Base-by-base conservation (phyloP, 306 rosid genomes). In the Trifolium fragiferum region DNA sequence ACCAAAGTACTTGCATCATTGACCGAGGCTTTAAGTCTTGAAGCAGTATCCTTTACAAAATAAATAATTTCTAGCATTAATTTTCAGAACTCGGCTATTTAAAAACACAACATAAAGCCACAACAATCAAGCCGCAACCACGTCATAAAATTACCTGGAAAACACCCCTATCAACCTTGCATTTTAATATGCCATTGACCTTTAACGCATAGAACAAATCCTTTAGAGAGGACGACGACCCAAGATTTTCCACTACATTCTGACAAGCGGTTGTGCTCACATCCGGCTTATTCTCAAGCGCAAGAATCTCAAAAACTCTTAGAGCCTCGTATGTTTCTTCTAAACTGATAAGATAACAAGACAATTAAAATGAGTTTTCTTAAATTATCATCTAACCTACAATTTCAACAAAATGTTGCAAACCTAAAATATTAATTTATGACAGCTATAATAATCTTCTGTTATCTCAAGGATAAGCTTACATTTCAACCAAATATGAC, bases 281-380 rank as follows among this genome's bases (percentile, higher is more conserved):
- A 80, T 83, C 87, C 61, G 90, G 81, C 85, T 82, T 89, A 54
- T 90, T 87, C 53, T 82, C 81, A 10, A 89, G 78, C 20, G 83
- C 90, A 20, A 95, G 99, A 75, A 92, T 79, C 81, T 90, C 92
- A 78, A 90, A 87, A 19, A 92, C 86, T 80, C 96, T 89, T 10
- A 95, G 66, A 21, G 90, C 98, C 81, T 90, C 96, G 43, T 87
- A 87, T 14, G 96, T 76, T 53, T 90, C 92, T 82, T 95, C 96
- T 60, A 92, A 76, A 85, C 99, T 95, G 96, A 74, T 33, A 62
- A 78, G 64, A 50, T 75, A 66, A 74, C 62, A 79, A 23, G 7
- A 73, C 12, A 54, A 76, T 12, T 41, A 25, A 33, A 69, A 55
- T 81, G 35, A 62, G 75, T 75, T 64, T 69, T 15, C 55, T 60